A percentile compares a stretch with the other conserved stretches of the same genome.
phyloP scores from a whole-genome alignment of 176 grass and related monocot genomes.

The Juncus effusus region DNA sequence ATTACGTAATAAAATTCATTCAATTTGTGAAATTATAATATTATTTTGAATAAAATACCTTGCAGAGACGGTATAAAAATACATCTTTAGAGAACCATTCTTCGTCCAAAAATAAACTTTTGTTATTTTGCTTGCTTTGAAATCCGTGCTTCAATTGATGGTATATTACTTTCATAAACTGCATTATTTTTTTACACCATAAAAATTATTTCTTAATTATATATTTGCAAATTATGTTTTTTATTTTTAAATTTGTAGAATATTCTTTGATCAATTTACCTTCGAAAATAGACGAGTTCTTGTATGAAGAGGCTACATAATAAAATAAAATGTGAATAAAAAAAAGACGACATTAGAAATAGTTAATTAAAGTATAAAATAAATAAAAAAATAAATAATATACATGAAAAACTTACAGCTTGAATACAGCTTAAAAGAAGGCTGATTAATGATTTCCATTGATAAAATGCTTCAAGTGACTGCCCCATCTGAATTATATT shows the following conservation, averaged over 20 bases:
- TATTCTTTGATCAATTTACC: conserved; percentile 31
- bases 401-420: conserved; percentile 55
- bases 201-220: not conserved
- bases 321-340: conserved; percentile 20
- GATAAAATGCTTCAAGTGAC: conserved; percentile 77
- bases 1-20: not conserved
- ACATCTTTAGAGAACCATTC: conserved; percentile 74
- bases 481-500: conserved; percentile 67
- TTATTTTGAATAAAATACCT: conserved; percentile 52
- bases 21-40: not conserved
- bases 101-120: conserved; percentile 66
- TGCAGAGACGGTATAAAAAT: conserved; percentile 75
- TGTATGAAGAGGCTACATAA: conserved; percentile 71
- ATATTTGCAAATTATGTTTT: too few relatives aligned
- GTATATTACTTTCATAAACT: conserved; percentile 82
- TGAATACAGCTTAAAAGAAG: conserved; percentile 83
- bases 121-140: conserved; percentile 40
- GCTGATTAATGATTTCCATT: conserved; percentile 79
- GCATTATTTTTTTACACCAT: conserved; percentile 21
- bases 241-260: too few relatives aligned
- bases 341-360: too few relatives aligned
- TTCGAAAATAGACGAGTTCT: conserved; percentile 71
- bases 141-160: conserved; percentile 73
- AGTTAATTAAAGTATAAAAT: not conserved
- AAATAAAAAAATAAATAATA: not conserved